Evolutionary conservation across 805 yeast genomes (phyloP).

Genomic region (Ogataea haglerorum): DNA sequence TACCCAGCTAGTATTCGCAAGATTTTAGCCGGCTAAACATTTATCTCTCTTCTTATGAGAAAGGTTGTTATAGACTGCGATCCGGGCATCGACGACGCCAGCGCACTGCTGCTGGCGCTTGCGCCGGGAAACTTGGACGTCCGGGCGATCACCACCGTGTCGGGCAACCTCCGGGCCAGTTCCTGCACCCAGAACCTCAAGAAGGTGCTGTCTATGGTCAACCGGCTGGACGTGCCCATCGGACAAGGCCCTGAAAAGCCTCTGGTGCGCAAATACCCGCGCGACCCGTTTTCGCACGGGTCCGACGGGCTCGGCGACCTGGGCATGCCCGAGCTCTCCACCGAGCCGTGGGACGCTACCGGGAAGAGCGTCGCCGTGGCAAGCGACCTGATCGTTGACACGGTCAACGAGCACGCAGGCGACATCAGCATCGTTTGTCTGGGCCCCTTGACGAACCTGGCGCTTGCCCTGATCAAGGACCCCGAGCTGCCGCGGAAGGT

Average conservation of each 20-base stretch:
- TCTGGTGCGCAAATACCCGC: constrained; percentile 24
- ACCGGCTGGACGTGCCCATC: constrained; percentile 20
- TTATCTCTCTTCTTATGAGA: background rate
- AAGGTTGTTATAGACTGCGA: constrained; percentile 28
- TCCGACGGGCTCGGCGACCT: constrained; percentile 26
- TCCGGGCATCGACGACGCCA: constrained; percentile 29
- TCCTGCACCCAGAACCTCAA: constrained; percentile 23
- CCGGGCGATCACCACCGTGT: constrained; percentile 28
- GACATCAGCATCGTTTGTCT: constrained; percentile 23
- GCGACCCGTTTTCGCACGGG: constrained; percentile 29
- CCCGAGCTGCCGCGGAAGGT: constrained; percentile 22
- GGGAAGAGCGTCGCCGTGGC: constrained; percentile 15
- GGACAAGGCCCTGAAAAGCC: constrained; percentile 30
- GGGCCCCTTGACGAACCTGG: constrained; percentile 27
- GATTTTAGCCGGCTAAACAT: background rate
- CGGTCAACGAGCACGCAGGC: constrained; percentile 16
- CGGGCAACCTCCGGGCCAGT: constrained; percentile 25
- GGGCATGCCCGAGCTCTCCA: constrained; percentile 19
- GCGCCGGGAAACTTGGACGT: constrained; percentile 25
- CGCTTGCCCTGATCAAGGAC: constrained; percentile 25
- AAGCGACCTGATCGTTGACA: constrained; percentile 23
- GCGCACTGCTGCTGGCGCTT: constrained; percentile 24
- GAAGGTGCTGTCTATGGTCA: constrained; percentile 21
- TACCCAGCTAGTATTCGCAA: background rate
- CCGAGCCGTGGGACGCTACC: constrained; percentile 13